These are phyloP conservation scores for Ogataea chonburiensis DNA, from an alignment of 805 yeast species.

Conservation along the genomic window DNA sequence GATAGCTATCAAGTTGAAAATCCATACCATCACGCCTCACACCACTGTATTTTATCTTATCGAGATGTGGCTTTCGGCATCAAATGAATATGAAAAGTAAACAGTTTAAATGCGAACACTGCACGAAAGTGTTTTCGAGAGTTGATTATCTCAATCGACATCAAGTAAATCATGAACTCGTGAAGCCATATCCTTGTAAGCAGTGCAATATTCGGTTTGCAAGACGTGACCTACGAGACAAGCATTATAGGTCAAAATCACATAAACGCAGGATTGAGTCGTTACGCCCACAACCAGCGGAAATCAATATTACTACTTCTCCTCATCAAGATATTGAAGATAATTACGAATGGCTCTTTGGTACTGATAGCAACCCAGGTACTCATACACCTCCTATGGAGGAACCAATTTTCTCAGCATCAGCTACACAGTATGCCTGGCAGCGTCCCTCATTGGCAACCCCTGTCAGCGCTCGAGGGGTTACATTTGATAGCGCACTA, in stretches of 20 bases:
- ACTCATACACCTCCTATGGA: slow-evolving; percentile 3
- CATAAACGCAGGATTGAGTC: slow-evolving; percentile 20
- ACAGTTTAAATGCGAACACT: slow-evolving; percentile 10
- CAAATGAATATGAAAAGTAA: slow-evolving; percentile 4
- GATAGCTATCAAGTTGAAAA: too few relatives aligned
- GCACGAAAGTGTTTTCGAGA: slow-evolving; percentile 15
- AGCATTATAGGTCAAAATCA: slow-evolving; percentile 29
- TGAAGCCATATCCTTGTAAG: slow-evolving; percentile 31
- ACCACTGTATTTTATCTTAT: too few relatives aligned
- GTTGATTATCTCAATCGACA: slow-evolving; percentile 33
- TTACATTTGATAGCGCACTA: slow-evolving; percentile 1
- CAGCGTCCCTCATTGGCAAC: not conserved
- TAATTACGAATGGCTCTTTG: slow-evolving; percentile 15
- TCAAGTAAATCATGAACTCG: slow-evolving; percentile 31
- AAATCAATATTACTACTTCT: not conserved
- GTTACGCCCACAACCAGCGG: slow-evolving; percentile 6
- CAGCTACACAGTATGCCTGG: too few relatives aligned
- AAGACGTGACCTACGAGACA: slow-evolving; percentile 34
- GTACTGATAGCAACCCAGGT: slow-evolving; percentile 6
- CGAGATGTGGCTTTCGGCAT: not conserved
- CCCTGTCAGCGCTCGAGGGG: not conserved
- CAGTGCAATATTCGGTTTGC: slow-evolving; percentile 31
- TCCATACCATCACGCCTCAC: too few relatives aligned
- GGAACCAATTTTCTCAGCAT: not conserved
- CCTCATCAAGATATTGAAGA: not conserved